Conservation (phyloP, 1,284 basidiomycete species). For the Sparassis latifolia region DNA sequence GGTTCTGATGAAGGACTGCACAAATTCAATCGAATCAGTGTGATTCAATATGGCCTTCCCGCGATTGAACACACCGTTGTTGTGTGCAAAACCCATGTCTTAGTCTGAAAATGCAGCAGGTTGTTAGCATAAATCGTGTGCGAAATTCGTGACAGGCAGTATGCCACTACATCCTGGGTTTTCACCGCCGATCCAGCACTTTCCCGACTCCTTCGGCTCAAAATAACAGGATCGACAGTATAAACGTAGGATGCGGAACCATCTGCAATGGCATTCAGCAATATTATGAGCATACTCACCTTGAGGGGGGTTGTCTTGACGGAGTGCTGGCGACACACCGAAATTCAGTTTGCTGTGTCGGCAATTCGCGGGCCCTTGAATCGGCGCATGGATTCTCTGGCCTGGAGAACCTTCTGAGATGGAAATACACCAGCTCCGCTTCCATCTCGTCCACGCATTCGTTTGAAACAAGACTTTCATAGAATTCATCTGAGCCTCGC, state of each 20-base stretch:
- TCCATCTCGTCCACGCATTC: too few relatives aligned
- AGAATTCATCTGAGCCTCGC: too few relatives aligned
- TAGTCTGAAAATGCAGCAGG: constrained; percentile 18
- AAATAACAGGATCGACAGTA: constrained; percentile 12
- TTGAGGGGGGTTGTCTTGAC: constrained; percentile 29
- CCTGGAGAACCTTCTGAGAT: too few relatives aligned
- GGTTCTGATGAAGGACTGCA: constrained; percentile 84
- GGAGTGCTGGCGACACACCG: constrained; percentile 8
- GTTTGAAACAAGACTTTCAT: too few relatives aligned
- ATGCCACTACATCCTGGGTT: constrained; percentile 25
- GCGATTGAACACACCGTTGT: constrained; percentile 57
- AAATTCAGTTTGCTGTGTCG: constrained; percentile 8
- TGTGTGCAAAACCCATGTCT: constrained; percentile 73
- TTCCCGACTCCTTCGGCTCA: constrained; percentile 11
- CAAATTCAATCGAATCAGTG: constrained; percentile 6
- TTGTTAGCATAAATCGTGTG: constrained; percentile 10
- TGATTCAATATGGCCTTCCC: not conserved
- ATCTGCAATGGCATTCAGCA: constrained; percentile 11
- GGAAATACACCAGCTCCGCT: too few relatives aligned
- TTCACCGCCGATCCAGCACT: constrained; percentile 27
- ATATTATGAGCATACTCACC: constrained; percentile 26
- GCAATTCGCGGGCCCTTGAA: constrained; percentile 8
- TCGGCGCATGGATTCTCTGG: not conserved
- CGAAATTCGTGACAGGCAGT: constrained; percentile 8
- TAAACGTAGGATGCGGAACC: constrained; percentile 11